These are phyloP conservation scores for Cyclotella choctawhatcheeana DNA, from an alignment of 108 stramenopile genomes.

Conservation along the genomic window DNA sequence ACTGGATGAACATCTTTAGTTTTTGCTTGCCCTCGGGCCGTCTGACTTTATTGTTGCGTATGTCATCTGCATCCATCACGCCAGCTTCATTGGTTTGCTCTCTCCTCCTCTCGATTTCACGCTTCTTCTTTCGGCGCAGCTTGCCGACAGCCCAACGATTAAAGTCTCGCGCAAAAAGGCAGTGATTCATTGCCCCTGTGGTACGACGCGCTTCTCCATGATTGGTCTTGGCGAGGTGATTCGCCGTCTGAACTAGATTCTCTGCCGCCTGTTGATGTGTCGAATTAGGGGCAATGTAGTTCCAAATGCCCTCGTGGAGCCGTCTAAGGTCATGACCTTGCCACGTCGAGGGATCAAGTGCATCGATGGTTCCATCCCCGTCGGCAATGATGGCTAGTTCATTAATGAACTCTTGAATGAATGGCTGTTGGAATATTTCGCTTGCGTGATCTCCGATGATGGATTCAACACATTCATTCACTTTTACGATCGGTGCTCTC, in stretches of 20 bases:
- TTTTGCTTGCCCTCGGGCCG: background rate
- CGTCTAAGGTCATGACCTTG: background rate
- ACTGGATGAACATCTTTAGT: background rate
- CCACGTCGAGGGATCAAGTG: background rate
- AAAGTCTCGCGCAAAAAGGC: background rate
- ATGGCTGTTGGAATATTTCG: background rate
- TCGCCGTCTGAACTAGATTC: constrained; percentile 1
- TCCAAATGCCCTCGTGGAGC: background rate
- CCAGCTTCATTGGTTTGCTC: background rate
- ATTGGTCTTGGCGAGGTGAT: background rate
- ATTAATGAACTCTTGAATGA: background rate
- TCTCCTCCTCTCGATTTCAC: background rate
- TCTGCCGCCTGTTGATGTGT: constrained; percentile 1
- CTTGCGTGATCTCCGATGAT: background rate
- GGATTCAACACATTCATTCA: background rate
- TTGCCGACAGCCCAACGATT: background rate
- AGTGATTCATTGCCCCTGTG: background rate
- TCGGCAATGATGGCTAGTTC: background rate
- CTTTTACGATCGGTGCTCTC: background rate
- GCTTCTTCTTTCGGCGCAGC: background rate
- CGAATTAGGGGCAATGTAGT: background rate
- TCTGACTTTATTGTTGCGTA: background rate
- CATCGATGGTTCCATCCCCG: background rate
- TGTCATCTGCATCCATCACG: background rate
- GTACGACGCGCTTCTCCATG: background rate